Base-by-base conservation (phyloP, 805 yeast genomes). In the Candida boleticola region DNA sequence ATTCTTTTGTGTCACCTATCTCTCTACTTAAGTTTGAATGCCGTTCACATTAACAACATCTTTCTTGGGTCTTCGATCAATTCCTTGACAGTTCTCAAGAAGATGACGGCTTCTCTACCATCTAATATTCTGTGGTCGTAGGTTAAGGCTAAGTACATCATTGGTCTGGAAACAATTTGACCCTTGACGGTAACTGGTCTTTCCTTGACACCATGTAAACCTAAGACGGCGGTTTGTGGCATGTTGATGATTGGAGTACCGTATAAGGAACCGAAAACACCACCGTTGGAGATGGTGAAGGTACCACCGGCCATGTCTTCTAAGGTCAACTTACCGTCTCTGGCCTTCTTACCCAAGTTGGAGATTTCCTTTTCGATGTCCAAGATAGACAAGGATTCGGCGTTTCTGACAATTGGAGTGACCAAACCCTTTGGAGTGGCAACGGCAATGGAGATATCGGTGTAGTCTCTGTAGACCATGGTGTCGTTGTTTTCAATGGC, bases 231-330 rank as follows among this genome's bases (percentile, higher is more conserved):
- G 45, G 96, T 89, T 75, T 93, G 99, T 42, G 99, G 99, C 80
- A 86, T 72, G 80, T 93, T 93, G 66, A 93, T 92, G 70, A 93
- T 93, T 60, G 99, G 99, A 40, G 99, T 93, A 66, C 99, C 99
- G 68, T 85, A 89, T 53, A 93, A 76, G 20, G 98, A 93, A 51
- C 99, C 99, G 60, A 93, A 93, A 44, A 93, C 97, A 69, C 99
- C 99, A 66, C 99, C 99, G 74, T 93, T 93, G 17, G 98, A 93
- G 59, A 93, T 93, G 60, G 99, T 93, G 78, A 93, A 90, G 46
- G 98, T 90, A 68, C 99, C 99, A 67, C 99, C 99, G 47, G 97
- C 80, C 98, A 93, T 92, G 69, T 93, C 99, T 76, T 93, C 99
- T 52, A 93, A 72, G 42, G 97, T 88, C 62, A 93, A 79, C 74